Evolutionary conservation across 192 early-diverging fungal species (phyloP), one percentile per base, ranked within the genome.

Genomic region (Rhizophagus clarus): DNA sequence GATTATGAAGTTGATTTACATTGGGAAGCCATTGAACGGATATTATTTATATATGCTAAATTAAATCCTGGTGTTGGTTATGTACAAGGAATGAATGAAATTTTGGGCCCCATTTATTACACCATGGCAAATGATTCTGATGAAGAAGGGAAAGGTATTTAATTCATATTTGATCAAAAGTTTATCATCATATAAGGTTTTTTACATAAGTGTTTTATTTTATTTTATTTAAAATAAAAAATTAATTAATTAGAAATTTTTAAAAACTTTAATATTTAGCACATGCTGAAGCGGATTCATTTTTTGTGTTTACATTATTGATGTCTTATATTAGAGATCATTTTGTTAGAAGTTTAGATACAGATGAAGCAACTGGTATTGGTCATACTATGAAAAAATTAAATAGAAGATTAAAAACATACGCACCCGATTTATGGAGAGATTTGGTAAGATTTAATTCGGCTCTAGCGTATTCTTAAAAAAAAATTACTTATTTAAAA

Each of bases 11-110:
- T 81, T 71, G 92, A 94, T 83, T 83, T 91, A 77, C 94, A 96
- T 79, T 95, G 90, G 88, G 93, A 95, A 76, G 93, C 89, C 0
- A 90, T 95, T 74, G 92, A 92, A 80, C 83, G 95, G 4, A 88
- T 96, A 20, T 79, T 96, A 78, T 95, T 91, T 72, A 92, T 95
- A 40, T 94, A 92, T 82, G 91, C 92, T 5, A 92, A 93, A 73
- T 84, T 95, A 61, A 95, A 95, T 79, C 92, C 90, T 6, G 95
- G 95, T 29, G 88, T 93, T 15, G 91, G 92, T 2, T 96, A 96
- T 79, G 91, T 94, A n/a, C 95, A 96, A 82, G 95, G 94, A 40
- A 95, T 96, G 94, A 95, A 95, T 81, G 93, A 95, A 80, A 84
- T 95, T 61, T 82, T 95, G 26, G 94, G 89, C 2, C 94, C 95